Conservation (phyloP, 345 rosid genomes). For the Chamaenerion angustifolium region DNA sequence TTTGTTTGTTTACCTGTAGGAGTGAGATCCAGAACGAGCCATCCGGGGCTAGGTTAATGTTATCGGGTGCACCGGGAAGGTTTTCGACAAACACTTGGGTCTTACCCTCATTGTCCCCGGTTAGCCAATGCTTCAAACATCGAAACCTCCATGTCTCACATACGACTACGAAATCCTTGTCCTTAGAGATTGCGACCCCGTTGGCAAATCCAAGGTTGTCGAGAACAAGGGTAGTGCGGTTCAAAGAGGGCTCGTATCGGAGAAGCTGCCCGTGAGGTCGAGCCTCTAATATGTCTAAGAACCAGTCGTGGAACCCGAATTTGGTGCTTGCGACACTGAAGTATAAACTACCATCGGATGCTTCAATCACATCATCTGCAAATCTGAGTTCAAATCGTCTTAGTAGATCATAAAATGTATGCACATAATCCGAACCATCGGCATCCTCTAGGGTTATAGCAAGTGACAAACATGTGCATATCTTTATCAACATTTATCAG, state of each 20-base stretch:
- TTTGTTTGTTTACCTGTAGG: conserved; percentile 13
- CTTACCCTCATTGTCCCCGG: conserved; percentile 20
- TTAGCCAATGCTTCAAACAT: conserved; percentile 36
- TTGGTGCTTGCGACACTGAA: conserved; percentile 41
- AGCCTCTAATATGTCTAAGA: conserved; percentile 36
- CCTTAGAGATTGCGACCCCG: conserved; percentile 35
- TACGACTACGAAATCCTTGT: conserved; percentile 28
- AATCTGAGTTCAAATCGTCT: no score
- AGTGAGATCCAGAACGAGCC: conserved; percentile 48
- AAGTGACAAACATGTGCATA: no score
- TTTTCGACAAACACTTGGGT: conserved; percentile 28
- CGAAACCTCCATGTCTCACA: conserved; percentile 39
- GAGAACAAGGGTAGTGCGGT: conserved; percentile 21
- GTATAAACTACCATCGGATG: conserved; percentile 37
- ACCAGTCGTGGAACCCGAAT: conserved; percentile 22
- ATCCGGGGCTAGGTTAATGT: conserved; percentile 41
- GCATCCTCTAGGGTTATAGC: no score
- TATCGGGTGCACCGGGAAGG: conserved; percentile 42
- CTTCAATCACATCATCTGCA: conserved; percentile 45
- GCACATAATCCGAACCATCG: no score
- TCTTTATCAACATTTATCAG: no score
- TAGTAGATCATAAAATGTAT: no score
- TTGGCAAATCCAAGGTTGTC: conserved; percentile 26
- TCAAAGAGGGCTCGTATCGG: conserved; percentile 26
- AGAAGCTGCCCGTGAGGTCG: conserved; percentile 44